Base-by-base conservation (phyloP, 129 eudicot genomes). In the Logfia minima region DNA sequence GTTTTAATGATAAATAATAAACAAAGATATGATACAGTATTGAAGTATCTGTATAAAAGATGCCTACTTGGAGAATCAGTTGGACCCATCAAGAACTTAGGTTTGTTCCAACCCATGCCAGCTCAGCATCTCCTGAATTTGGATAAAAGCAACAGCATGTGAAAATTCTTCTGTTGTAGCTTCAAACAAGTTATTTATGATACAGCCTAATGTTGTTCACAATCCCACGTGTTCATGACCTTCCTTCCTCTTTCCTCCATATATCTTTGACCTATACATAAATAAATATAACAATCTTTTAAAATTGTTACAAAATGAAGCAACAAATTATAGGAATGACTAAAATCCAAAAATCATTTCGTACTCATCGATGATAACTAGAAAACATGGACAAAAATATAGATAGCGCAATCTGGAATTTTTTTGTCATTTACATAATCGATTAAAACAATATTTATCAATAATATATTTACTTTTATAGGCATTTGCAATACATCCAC, bases 81-180 rank as follows among this genome's bases (percentile, higher is more conserved):
- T 66, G 66, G 80, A 76, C 71, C 64, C 71, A 76, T 76, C 72
- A 67, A 66, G 66, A 68, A 75, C 71, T 67, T 81, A 59, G 59
- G 71, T 75, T 75, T 75, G 72, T 75, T 81, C 80, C 84, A 75
- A 72, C 80, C 70, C 70, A 81, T 14, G 84, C 68, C 84, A 81
- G 80, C 84, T 75, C 76, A 81, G 71, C 67, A 81, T 66, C 74
- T 66, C 75, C 75, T 80, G 56, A 68, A 81, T 60, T 75, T 75
- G 70, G 80, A 64, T 68, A 68, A 75, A 68, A 81, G 80, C 80
- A 75, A 67, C 8, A 41, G 76, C 84, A 81, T 81, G 84, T 81
- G 76, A 75, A 76, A 55, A 75, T 68, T 71, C 80, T 64, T 81
- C 70, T 59, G 75, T 68, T 61, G 78, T 64, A 62, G 78, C 63